phyloP scores from a whole-genome alignment of 306 rosid genomes.

The Comarum palustre region DNA sequence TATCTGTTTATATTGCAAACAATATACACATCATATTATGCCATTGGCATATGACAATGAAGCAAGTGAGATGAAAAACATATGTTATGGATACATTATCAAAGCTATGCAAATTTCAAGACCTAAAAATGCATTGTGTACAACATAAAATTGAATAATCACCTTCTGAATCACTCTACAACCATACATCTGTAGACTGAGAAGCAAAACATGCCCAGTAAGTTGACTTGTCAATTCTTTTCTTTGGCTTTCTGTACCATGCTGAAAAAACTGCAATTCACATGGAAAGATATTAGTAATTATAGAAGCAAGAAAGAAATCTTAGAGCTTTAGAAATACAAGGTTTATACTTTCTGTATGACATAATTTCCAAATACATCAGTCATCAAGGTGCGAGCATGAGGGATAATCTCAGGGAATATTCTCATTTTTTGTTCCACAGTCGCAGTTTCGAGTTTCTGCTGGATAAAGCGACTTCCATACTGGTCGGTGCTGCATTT shows the following conservation, averaged over 20 bases:
- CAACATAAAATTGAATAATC: conserved; percentile 16
- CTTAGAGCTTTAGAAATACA: conserved; percentile 22
- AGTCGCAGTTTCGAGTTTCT: conserved; percentile 80
- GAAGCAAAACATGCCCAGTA: conserved; percentile 80
- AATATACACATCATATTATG: neutral
- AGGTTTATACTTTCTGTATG: conserved; percentile 74
- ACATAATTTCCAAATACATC: conserved; percentile 98
- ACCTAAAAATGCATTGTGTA: conserved; percentile 12
- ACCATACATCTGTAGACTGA: conserved; percentile 98
- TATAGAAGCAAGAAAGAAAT: conserved; percentile 7
- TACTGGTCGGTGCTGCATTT: conserved; percentile 89
- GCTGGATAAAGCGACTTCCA: conserved; percentile 99
- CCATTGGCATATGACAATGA: neutral
- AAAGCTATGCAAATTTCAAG: neutral
- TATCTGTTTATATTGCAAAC: neutral
- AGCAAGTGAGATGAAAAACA: conserved; percentile 1
- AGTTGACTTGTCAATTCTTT: conserved; percentile 76
- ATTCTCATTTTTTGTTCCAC: conserved; percentile 70
- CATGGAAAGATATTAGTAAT: conserved; percentile 24
- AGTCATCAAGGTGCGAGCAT: conserved; percentile 87
- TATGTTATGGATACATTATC: neutral
- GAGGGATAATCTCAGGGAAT: conserved; percentile 83
- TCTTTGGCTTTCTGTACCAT: conserved; percentile 82
- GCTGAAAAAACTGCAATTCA: conserved; percentile 82
- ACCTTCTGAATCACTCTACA: conserved; percentile 99